Evolutionary conservation across 164 flowering plant genomes (phyloP), one percentile per base, ranked within the genome.

Genomic region (Annona squamosa): DNA sequence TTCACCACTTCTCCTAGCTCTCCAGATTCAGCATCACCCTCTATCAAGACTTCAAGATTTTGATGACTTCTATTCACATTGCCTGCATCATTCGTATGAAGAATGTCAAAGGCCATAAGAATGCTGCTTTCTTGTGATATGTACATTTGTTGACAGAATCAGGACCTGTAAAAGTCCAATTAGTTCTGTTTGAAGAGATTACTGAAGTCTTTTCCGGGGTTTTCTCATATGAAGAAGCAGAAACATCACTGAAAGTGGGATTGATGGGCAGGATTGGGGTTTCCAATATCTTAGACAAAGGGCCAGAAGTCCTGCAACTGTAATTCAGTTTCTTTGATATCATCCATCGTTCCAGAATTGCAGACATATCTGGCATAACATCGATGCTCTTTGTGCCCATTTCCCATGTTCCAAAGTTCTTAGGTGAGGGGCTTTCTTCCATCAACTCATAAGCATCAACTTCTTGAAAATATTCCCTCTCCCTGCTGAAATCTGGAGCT

Each of bases 351-450:
- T 83, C 85, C 63, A 94, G 67, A 77, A 87, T 84, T 46, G 93
- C 82, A 62, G 89, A 80, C 42, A 94, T 44, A 71, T 85, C 85
- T 63, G 93, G 87, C 68, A 89, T 19, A 42, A 71, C 77, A 26
- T 70, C 65, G 71, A 83, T 84, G 72, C 5, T 71, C 80, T 86
- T 81, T 66, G 61, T 65, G 41, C 89, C 88, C 80, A 70, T 75
- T 37, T 77, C 83, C 99, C 98, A 95, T 42, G 90, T 89, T 19
- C 81, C 73, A 67, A 65, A 79, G 73, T 79, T 84, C 77, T 91
- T 91, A 13, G 99, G 98, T 4, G 99, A 96, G 52, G 99, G 98
- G 72, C 98, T 93, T 77, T 93, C 99, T 81, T 92, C 97, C 74
- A 87, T 52, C 82, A 96, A 82, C 78, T 91, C 93, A 79, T 86